Evolutionary conservation across 176 grass and related monocot genomes (phyloP).

Genomic region (Oryza brachyantha): DNA sequence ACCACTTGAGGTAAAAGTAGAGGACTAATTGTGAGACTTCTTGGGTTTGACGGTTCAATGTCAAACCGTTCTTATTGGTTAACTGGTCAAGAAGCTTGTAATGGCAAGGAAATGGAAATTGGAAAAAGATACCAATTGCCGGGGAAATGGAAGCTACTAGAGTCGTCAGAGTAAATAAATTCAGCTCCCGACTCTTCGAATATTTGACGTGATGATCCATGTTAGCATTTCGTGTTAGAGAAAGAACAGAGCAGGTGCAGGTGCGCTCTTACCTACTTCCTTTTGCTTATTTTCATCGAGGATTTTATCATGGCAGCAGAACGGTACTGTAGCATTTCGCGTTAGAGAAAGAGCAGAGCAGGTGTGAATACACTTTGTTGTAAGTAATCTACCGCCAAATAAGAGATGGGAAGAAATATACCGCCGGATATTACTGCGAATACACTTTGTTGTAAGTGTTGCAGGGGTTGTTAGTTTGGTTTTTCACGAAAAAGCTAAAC

Average conservation of each 20-base stretch:
- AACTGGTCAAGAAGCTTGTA: background rate
- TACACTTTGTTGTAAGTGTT: too few relatives aligned
- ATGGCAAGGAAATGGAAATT: background rate
- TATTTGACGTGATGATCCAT: background rate
- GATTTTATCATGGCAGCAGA: background rate
- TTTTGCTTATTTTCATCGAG: background rate
- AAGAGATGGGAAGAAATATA: background rate
- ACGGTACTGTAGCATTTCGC: too few relatives aligned
- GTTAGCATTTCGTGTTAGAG: background rate
- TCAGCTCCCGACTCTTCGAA: background rate
- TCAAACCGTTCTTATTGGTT: background rate
- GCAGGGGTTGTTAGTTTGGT: too few relatives aligned
- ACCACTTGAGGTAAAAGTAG: background rate
- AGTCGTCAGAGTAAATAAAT: background rate
- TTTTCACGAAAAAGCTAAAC: too few relatives aligned
- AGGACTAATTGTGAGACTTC: background rate
- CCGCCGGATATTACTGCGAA: too few relatives aligned
- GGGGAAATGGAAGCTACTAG: background rate
- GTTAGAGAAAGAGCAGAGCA: too few relatives aligned
- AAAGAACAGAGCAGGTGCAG: background rate
- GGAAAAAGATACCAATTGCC: background rate
- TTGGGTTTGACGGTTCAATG: constrained; percentile 9
- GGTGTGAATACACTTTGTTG: too few relatives aligned
- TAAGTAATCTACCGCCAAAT: too few relatives aligned
- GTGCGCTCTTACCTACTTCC: background rate